Conservation (phyloP, 805 yeast genomes). For the Lipomyces chichibuensis region DNA sequence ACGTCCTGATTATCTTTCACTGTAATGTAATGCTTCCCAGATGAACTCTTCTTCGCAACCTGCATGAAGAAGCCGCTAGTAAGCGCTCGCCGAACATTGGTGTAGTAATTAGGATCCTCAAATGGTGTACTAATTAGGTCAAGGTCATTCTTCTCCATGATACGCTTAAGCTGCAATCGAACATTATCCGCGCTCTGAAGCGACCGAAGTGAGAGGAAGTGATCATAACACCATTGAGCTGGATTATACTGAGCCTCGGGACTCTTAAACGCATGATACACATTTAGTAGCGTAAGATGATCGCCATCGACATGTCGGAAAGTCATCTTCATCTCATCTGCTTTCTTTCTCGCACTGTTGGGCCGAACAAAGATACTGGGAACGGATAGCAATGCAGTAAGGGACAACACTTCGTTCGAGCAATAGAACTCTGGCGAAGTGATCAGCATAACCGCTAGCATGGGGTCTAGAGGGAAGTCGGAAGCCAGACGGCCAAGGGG, state of each 20-base stretch:
- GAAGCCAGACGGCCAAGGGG: conserved; percentile 88
- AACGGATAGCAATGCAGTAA: conserved; percentile 87
- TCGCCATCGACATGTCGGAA: conserved; percentile 96
- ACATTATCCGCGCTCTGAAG: conserved; percentile 85
- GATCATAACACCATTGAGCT: conserved; percentile 88
- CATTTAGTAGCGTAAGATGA: conserved; percentile 87
- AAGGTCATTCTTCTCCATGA: conserved; percentile 81
- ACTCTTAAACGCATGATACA: conserved; percentile 76
- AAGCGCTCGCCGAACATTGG: conserved; percentile 81
- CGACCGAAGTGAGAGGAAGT: conserved; percentile 82
- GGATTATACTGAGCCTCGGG: conserved; percentile 66
- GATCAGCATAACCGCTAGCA: conserved; percentile 89
- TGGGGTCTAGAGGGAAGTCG: conserved; percentile 93
- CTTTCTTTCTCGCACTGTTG: conserved; percentile 78
- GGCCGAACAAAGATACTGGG: conserved; percentile 96
- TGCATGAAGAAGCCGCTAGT: conserved; percentile 98
- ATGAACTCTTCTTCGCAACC: conserved; percentile 74
- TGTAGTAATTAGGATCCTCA: conserved; percentile 67
- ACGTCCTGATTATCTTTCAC: conserved; percentile 97
- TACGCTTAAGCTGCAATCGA: conserved; percentile 75
- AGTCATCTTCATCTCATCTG: conserved; percentile 83
- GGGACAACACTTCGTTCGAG: conserved; percentile 83
- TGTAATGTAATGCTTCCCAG: conserved; percentile 78
- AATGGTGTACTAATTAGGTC: conserved; percentile 70
- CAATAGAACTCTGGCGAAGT: conserved; percentile 84